These are phyloP conservation scores for Pontederia crassipes DNA, from an alignment of 176 grass and related monocot species.

Conservation along the genomic window DNA sequence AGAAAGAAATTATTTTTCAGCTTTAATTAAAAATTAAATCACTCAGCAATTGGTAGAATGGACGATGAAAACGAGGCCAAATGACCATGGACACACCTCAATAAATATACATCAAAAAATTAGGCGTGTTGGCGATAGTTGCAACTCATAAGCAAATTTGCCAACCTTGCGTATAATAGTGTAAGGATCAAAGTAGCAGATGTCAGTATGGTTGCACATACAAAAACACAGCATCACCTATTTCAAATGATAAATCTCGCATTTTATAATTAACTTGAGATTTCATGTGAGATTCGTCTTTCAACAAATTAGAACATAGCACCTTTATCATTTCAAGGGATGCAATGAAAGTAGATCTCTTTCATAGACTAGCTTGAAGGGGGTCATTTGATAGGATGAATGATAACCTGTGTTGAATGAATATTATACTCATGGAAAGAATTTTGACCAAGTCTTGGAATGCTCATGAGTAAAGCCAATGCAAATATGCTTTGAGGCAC, in stretches of 20 bases:
- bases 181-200: too few species aligned
- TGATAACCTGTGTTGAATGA: background rate
- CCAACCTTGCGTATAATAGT: too few species aligned
- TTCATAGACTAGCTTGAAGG: constrained; percentile 3
- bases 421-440: too few species aligned
- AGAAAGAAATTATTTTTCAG: background rate
- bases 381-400: background rate
- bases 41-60: background rate
- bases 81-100: background rate
- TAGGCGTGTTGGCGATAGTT: background rate
- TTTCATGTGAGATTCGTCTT: background rate
- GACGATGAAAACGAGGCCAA: background rate
- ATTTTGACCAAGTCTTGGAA: too few species aligned
- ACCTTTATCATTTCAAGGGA: background rate
- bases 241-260: too few species aligned
- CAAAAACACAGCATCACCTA: too few species aligned
- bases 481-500: background rate
- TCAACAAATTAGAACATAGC: background rate
- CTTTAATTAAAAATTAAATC: background rate
- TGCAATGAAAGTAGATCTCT: background rate
- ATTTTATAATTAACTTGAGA: background rate
- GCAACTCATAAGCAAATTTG: background rate
- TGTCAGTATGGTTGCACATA: too few species aligned
- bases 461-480: too few species aligned
- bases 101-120: background rate